Evolutionary conservation across 2,329 filamentous ascomycete genomes (phyloP), one percentile per base, ranked within the genome.

Genomic region (Arachnopeziza araneosa): DNA sequence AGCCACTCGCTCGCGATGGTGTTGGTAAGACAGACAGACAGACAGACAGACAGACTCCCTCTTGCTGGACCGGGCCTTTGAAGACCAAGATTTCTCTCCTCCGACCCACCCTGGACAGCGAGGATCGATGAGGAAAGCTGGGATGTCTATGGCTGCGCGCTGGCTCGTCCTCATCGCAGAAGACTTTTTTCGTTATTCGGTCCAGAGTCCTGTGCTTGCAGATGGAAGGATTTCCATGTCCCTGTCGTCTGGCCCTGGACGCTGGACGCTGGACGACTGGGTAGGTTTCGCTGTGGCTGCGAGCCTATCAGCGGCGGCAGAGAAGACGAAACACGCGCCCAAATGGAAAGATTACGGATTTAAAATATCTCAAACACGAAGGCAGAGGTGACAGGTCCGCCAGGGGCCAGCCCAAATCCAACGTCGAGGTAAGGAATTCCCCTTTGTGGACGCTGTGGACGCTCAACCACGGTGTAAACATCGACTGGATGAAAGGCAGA

Each of bases 281-380:
- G 21, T 52, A 52, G 14, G 50, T 52, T 52, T 52, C 21, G 24
- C 50, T 24, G 4, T 24, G 50, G 50, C 50, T 14, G 4, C 50
- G 21, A n/a, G 50, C 50, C 21, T 23, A 52, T 52, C 50, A 52
- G 50, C 50, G 19, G 21, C 17, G 21, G 10, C 50, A 52, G 50
- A 22, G 21, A 24, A 52, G 50, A n/a, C 52, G 52, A 54, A 54
- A 54, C 52, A 54, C 52, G 52, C 52, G 52, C 52, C 52, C 52
- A 30, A 26, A 26, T n/a, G 19, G 19, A 24, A n/a, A 21, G 24
- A 54, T 54, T n/a, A 26, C 23, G 23, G 23, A 54, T n/a, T n/a
- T 24, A 54, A 54, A 54, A 54, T 26, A 54, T 54, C 52, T 54
- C 52, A 54, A 54, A 54, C 52, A 54, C 52, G 52, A 54, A 44